Evolutionary conservation across 2,329 filamentous ascomycete genomes (phyloP), one percentile per base, ranked within the genome.

Genomic region (Grosmannia huntii): DNA sequence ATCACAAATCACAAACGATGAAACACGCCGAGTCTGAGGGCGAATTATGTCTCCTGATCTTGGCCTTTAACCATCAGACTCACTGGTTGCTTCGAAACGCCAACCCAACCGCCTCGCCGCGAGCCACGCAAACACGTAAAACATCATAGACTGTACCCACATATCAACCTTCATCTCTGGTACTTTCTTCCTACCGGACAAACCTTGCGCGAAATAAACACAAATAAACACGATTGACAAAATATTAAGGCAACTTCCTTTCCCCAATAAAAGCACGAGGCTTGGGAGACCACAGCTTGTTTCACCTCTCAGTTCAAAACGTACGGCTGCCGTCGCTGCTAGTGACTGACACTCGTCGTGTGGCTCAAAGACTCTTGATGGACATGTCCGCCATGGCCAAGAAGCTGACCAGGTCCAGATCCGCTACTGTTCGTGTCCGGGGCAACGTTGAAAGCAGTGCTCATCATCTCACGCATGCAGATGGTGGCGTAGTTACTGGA

Each of bases 401-500:
- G 46, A 23, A 52, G 55, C 2, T 54, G 11, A 10, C 14, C 36
- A 12, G 23, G 16, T 19, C 12, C 38, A 10, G 51, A 25, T 25
- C 31, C 21, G 54, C 9, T 28, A 28, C 27, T 25, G 28, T 11
- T 25, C 21, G 55, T 16, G 10, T 23, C n/a, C n/a, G 48, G 23
- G 12, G 25, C 28, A 5, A 19, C 41, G 21, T 14, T 12, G n/a
- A 55, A 14, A 5, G 53, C 19, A 25, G 51, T 56, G 56, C 61
- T 60, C 65, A 67, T 68, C 58, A 72, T 67, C 63, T 72, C 70
- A 2, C 70, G 68, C 27, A 72, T 65, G 25, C 70, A 69, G 57
- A 72, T 64, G 16, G 70, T 72, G 1, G 70, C 70, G 51, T 72
- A 72, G 63, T 70, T 71, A 65, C 70, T 72, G 19, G 66, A 60